Evolutionary conservation across 208 protist genomes (phyloP).

Genomic region (Leishmania guyanensis): DNA sequence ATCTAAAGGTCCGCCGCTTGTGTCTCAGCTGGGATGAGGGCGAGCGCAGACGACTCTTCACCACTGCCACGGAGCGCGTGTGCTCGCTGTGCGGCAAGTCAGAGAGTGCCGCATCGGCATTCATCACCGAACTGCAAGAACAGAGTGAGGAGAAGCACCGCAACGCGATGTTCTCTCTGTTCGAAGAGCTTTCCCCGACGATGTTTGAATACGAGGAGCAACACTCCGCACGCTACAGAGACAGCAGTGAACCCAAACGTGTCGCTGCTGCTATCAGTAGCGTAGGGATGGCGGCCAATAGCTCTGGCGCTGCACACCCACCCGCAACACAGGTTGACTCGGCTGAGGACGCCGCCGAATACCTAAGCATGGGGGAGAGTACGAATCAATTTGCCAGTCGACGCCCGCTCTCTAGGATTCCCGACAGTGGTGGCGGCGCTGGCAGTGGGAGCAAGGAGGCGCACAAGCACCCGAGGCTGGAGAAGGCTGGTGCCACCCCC

Average conservation of each 20-base stretch:
- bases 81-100: slow-evolving; percentile 12
- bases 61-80: slow-evolving; percentile 2
- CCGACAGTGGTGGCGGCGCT: background rate
- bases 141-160: slow-evolving; percentile 27
- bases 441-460: background rate
- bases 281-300: background rate
- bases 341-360: slow-evolving; percentile 6
- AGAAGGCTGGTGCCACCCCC: background rate
- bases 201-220: slow-evolving; percentile 10
- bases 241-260: background rate
- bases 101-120: slow-evolving; percentile 13
- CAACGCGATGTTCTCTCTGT: background rate
- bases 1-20: slow-evolving; percentile 28
- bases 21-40: slow-evolving; percentile 63
- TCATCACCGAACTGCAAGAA: slow-evolving; percentile 20
- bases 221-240: background rate
- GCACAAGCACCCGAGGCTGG: background rate
- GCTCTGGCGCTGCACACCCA: background rate
- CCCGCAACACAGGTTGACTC: background rate
- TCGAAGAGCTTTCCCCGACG: slow-evolving; percentile 16
- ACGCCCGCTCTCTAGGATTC: background rate
- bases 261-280: background rate
- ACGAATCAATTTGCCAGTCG: background rate
- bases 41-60: slow-evolving; percentile 40
- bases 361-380: background rate